These are phyloP conservation scores for Suhomyces vadensis DNA, from an alignment of 805 yeast species.

Conservation along the genomic window DNA sequence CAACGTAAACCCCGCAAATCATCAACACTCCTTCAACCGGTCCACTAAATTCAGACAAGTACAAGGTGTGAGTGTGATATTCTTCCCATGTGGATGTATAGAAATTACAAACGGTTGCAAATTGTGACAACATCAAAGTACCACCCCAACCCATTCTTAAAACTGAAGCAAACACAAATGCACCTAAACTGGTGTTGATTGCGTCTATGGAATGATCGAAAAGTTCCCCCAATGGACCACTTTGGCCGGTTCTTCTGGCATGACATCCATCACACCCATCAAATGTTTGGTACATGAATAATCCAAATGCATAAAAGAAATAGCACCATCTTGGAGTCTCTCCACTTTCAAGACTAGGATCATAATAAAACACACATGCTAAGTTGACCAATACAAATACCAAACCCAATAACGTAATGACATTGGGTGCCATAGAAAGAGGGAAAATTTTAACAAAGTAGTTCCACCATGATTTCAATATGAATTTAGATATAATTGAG, in stretches of 20 bases:
- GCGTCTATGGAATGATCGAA: slow-evolving; percentile 86
- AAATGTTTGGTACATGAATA: slow-evolving; percentile 90
- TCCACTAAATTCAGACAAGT: slow-evolving; percentile 78
- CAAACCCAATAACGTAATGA: slow-evolving; percentile 80
- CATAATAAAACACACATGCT: slow-evolving; percentile 64
- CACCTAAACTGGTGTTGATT: slow-evolving; percentile 76
- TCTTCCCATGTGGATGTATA: slow-evolving; percentile 95
- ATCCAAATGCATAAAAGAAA: slow-evolving; percentile 72
- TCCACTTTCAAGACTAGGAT: slow-evolving; percentile 58
- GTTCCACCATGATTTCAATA: slow-evolving; percentile 83
- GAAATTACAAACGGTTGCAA: slow-evolving; percentile 77
- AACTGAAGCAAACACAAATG: slow-evolving; percentile 73
- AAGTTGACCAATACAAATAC: slow-evolving; percentile 67
- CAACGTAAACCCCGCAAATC: slow-evolving; percentile 52
- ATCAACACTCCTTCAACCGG: slow-evolving; percentile 92
- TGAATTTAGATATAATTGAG: slow-evolving; percentile 70
- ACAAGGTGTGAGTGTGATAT: slow-evolving; percentile 82
- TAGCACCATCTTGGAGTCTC: slow-evolving; percentile 76
- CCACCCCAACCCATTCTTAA: slow-evolving; percentile 73
- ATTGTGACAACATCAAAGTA: slow-evolving; percentile 60
- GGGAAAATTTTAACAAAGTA: slow-evolving; percentile 77
- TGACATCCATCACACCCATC: slow-evolving; percentile 97
- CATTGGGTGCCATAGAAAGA: slow-evolving; percentile 87
- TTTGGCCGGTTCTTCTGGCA: slow-evolving; percentile 93
- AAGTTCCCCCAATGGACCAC: slow-evolving; percentile 91